phyloP scores from a whole-genome alignment of 345 rosid genomes.

The Populus ilicifolia region DNA sequence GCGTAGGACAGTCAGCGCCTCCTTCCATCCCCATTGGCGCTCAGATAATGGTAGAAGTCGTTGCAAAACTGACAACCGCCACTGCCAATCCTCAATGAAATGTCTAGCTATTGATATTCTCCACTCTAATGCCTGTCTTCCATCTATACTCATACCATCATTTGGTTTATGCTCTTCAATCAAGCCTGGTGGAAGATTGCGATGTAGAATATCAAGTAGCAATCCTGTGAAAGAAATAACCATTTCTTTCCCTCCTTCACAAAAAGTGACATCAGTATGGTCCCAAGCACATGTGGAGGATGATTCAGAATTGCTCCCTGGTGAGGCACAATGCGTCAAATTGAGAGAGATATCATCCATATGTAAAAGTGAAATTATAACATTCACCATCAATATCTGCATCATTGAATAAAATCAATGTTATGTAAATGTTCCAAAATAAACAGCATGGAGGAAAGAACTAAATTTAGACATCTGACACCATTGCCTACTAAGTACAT shows the following conservation, averaged over 20 bases:
- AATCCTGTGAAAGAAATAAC: constrained; percentile 71
- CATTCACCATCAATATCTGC: constrained; percentile 93
- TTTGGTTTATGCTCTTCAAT: constrained; percentile 49
- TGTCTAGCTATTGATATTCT: constrained; percentile 61
- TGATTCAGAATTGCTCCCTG: constrained; percentile 45
- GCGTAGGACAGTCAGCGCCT: constrained; percentile 76
- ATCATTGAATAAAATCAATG: constrained; percentile 29
- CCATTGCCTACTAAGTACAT: background rate
- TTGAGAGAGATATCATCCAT: constrained; percentile 74
- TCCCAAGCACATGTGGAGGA: constrained; percentile 41
- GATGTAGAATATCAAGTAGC: constrained; percentile 64
- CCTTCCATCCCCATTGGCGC: constrained; percentile 87
- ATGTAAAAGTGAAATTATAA: constrained; percentile 76
- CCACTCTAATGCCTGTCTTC: constrained; percentile 89
- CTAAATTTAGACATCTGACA: background rate
- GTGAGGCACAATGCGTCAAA: constrained; percentile 50
- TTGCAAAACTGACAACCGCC: constrained; percentile 91
- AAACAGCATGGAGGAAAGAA: background rate
- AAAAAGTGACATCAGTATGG: constrained; percentile 33
- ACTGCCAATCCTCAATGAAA: constrained; percentile 93
- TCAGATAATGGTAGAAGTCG: constrained; percentile 85
- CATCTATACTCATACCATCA: constrained; percentile 49
- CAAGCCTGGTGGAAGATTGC: constrained; percentile 57
- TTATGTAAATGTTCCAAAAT: constrained; percentile 18
- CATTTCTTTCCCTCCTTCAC: constrained; percentile 64